These are phyloP conservation scores for Cladosporium colombiae DNA, from an alignment of 2,329 filamentous ascomycete genomes.

Conservation along the genomic window DNA sequence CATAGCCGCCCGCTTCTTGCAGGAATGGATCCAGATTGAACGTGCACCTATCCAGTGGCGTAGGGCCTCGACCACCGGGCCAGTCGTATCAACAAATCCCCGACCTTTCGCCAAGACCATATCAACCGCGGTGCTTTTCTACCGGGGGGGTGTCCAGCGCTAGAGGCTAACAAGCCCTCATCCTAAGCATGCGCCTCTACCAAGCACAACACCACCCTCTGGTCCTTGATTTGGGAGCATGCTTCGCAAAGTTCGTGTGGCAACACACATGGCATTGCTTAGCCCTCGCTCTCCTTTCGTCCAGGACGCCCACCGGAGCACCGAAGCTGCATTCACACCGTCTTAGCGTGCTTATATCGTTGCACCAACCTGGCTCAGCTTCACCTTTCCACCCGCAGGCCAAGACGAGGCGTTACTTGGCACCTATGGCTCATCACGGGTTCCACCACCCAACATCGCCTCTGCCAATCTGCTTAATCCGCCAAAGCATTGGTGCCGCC, in stretches of 20 bases:
- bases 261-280: slow-evolving; percentile 17
- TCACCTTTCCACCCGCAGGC: not conserved
- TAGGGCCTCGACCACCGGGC: slow-evolving; percentile 12
- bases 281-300: slow-evolving; percentile 11
- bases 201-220: not conserved
- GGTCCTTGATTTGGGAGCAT: not conserved
- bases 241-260: not conserved
- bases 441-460: not conserved
- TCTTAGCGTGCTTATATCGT: slow-evolving; percentile 20
- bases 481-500: slow-evolving; percentile 11
- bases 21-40: not conserved
- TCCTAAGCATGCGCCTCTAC: slow-evolving; percentile 3
- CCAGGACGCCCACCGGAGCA: slow-evolving; percentile 14
- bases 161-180: not conserved
- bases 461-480: slow-evolving; percentile 14
- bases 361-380: not conserved
- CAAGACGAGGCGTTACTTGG: slow-evolving; percentile 18
- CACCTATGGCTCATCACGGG: slow-evolving; percentile 4
- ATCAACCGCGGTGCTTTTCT: slow-evolving; percentile 7
- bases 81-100: slow-evolving; percentile 3
- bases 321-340: slow-evolving; percentile 12
- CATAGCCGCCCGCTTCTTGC: slow-evolving; percentile 1
- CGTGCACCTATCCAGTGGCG: slow-evolving; percentile 11
- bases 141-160: not conserved
- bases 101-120: slow-evolving; percentile 5